Base-by-base conservation (phyloP, 495 filamentous ascomycete species). In the Xylaria curta region DNA sequence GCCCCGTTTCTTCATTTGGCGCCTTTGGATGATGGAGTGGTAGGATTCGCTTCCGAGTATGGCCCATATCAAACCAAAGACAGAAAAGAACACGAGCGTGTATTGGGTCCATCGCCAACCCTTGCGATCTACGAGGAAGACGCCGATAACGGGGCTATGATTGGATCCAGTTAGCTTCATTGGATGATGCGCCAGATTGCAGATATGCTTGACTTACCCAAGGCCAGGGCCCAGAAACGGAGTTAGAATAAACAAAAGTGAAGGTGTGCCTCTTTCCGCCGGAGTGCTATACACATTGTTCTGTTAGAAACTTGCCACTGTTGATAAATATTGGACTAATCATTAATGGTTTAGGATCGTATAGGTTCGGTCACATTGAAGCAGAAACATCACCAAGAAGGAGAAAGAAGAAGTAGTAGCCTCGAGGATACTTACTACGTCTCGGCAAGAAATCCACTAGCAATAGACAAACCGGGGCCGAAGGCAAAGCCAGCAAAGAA, bases 401-500 rank as follows among this genome's bases (percentile, higher is more conserved):
- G 0, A 0, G 42, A 28, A 28, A n/a, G 3, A 4, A 4, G 60
- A 28, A 44, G 26, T 28, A 26, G n/a, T 19, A 33, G 10, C 4
- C 38, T 21, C 19, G 33, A 17, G 31, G 4, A 56, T 28, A n/a
- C 65, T 6, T 67, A 67, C 65, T 81, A 88, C 12, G 88, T 71
- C 76, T 92, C 90, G 44, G 86, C 84, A 54, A 83, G 82, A 6
- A 87, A 85, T 0, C 89, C 90, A 0, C 80, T 84, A 1, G 87
- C 86, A 12, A 91, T 86, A 31, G 88, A 82, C 15, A 91, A 79
- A 15, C 81, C 76, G 0, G 90, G 88, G 47, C 84, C 85, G 28
- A 85, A 88, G 28, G 84, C 79, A 4, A 90, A 75, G 1, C 90
- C 91, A 0, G 90, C 88, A 24, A 93, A 81, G 76, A 92, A 88